Base-by-base conservation (phyloP, 2,329 filamentous ascomycete genomes). In the Colletotrichum somersetense region DNA sequence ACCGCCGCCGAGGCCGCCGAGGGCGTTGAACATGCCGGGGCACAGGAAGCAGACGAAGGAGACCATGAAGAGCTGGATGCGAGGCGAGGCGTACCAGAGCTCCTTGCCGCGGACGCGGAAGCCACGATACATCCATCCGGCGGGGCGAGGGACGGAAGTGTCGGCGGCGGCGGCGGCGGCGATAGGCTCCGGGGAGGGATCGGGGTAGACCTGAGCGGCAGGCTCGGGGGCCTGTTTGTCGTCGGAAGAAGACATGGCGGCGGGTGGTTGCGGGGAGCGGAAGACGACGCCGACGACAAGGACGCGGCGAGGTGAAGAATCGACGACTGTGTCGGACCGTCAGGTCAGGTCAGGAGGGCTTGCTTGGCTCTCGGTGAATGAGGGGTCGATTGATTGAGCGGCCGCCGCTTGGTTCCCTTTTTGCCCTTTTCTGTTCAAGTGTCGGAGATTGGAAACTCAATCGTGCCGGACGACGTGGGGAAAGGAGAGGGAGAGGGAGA, bases 51-150 rank as follows among this genome's bases (percentile, higher is more conserved):
- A 85, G 70, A 85, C 82, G 68, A 84, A 75, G 23, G 83, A 82
- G 67, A 95, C 91, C 85, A 95, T 88, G 73, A 92, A 77, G 46
- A 95, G 86, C 82, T 95, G 93, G 59, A 90, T 81, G 77, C 90
- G 89, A 16, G 93, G 93, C 69, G 92, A 93, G 30, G 93, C 93
- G 80, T 92, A 95, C 87, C 90, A 93, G 10, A 92, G 72, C 75
- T 87, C 86, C 70, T 82, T 81, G 62, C 84, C 83, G 23, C 87
- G 86, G 68, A 94, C 71, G 68, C 84, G 87, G 77, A 89, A 78
- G 61, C 86, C 84, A 77, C 88, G 90, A 85, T 95, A 94, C 83
- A 90, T 91, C 92, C 92, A 94, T 74, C 88, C 87, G 4, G 75
- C 53, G 2, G 88, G 87, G 40, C 84, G 85, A 53, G 75, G 67